Conservation (phyloP, 306 rosid genomes). For the Mimosa bimucronata region DNA sequence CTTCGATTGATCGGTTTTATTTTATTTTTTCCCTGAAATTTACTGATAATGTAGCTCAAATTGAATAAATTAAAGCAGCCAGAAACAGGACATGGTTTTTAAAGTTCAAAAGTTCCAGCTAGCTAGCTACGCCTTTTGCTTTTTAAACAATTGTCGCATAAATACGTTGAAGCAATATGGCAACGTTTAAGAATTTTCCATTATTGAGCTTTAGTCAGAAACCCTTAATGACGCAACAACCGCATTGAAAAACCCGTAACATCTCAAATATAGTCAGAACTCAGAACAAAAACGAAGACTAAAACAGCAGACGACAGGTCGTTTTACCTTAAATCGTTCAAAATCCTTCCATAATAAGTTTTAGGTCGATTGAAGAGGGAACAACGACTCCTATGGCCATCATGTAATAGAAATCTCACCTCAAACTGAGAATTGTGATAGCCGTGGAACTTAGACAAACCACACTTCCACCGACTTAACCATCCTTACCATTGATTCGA, state of each 20-base stretch:
- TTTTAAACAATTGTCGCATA: neutral
- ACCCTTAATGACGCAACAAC: constrained; percentile 22
- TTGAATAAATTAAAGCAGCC: neutral
- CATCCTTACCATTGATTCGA: neutral
- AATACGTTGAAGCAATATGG: neutral
- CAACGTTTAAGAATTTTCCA: constrained; percentile 1
- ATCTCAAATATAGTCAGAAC: neutral
- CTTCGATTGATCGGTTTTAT: neutral
- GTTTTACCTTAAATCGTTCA: constrained; percentile 20
- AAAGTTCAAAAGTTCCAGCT: neutral
- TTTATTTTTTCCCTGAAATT: neutral
- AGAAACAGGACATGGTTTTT: neutral
- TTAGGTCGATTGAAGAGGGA: neutral
- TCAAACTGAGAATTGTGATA: neutral
- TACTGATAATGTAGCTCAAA: neutral
- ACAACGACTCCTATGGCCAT: neutral
- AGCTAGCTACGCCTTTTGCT: neutral
- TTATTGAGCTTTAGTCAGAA: neutral
- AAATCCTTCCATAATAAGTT: neutral
- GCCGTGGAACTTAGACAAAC: neutral
- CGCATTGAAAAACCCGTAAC: constrained; percentile 26
- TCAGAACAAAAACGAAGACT: neutral
- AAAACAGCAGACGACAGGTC: constrained; percentile 4
- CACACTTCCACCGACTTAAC: neutral
- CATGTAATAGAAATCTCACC: constrained; percentile 34